Conservation (phyloP, 495 filamentous ascomycete genomes). For the Viridothelium virens region DNA sequence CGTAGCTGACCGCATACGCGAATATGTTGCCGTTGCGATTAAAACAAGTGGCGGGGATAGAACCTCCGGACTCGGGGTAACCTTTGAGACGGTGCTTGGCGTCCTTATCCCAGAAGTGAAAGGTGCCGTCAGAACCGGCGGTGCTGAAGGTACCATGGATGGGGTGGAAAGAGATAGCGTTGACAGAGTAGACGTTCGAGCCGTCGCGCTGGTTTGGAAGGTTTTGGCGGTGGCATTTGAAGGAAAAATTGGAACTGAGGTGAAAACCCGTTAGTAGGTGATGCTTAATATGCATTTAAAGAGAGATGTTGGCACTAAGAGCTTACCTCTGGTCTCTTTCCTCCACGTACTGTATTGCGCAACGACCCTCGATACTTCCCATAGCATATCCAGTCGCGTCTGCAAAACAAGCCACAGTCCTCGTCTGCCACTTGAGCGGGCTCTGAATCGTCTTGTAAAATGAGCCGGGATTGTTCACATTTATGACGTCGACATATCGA, state of each 20-base stretch:
- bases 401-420: constrained; percentile 73
- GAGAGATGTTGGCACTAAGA: not conserved
- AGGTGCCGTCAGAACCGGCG: constrained; percentile 79
- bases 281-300: too few relatives aligned
- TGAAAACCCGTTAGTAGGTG: not conserved
- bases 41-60: constrained; percentile 72
- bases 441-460: constrained; percentile 79
- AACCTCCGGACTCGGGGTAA: constrained; percentile 75
- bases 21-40: constrained; percentile 71
- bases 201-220: constrained; percentile 54
- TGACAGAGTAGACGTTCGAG: constrained; percentile 75
- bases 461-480: constrained; percentile 66
- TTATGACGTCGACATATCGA: constrained; percentile 78
- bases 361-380: constrained; percentile 82
- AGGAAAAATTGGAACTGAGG: constrained; percentile 69
- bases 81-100: constrained; percentile 80
- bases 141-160: constrained; percentile 84
- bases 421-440: constrained; percentile 82
- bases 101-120: constrained; percentile 76
- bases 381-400: constrained; percentile 80
- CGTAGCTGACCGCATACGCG: constrained; percentile 86
- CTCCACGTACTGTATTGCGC: constrained; percentile 80
- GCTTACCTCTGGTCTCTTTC: constrained; percentile 69
- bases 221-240: constrained; percentile 85
- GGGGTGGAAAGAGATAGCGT: constrained; percentile 84